These are phyloP conservation scores for Narthecium ossifragum DNA, from an alignment of 106 monocot species.

Conservation along the genomic window DNA sequence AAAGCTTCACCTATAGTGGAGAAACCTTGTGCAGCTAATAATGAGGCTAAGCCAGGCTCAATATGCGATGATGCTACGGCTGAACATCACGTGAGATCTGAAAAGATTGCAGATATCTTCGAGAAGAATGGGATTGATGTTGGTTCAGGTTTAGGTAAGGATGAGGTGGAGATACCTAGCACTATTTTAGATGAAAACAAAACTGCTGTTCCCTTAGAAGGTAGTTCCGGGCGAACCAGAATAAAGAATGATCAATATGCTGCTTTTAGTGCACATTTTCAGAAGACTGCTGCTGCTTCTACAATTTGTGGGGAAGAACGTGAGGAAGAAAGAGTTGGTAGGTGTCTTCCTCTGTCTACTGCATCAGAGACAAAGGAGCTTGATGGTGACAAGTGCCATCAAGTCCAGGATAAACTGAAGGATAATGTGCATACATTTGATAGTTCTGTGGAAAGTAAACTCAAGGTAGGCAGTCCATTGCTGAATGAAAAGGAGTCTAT, in stretches of 20 bases:
- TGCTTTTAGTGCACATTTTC: background rate
- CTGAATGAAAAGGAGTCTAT: conserved; percentile 13
- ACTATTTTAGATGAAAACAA: background rate
- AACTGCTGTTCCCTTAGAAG: background rate
- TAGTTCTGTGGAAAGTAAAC: conserved; percentile 2
- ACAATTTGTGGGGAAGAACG: background rate
- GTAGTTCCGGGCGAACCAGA: too few species aligned
- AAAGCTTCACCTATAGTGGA: background rate
- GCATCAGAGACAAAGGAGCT: conserved; percentile 15
- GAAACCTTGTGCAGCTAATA: conserved; percentile 2
- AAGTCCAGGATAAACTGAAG: conserved; percentile 5
- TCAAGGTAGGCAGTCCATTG: background rate
- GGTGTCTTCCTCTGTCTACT: background rate
- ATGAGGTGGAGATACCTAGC: background rate
- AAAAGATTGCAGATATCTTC: background rate
- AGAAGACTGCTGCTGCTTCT: background rate
- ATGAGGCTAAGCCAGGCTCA: conserved; percentile 3
- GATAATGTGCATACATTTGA: background rate
- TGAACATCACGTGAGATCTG: background rate
- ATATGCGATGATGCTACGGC: conserved; percentile 1
- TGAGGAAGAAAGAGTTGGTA: background rate
- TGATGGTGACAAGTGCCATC: conserved; percentile 2
- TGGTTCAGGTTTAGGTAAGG: background rate
- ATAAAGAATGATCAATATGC: background rate
- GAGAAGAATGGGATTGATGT: conserved; percentile 1